Conservation (phyloP, 2,329 filamentous ascomycete species). For the Lachnellula subtilissima region DNA sequence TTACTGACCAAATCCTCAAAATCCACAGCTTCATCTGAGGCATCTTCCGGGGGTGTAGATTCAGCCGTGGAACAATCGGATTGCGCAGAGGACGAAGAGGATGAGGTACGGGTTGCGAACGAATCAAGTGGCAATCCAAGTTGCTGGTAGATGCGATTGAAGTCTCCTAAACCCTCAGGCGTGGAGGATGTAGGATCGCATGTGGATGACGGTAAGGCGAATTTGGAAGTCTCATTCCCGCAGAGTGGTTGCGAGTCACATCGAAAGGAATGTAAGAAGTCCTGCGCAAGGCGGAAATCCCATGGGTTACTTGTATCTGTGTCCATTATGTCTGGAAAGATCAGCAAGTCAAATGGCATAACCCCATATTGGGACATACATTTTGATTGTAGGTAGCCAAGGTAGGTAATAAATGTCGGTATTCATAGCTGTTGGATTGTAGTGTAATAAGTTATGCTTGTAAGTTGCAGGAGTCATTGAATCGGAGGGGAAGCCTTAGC, state of each 20-base stretch:
- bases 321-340: neutral
- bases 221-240: neutral
- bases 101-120: slow-evolving; percentile 1
- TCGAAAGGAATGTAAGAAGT: neutral
- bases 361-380: neutral
- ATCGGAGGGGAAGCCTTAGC: neutral
- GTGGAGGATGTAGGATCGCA: slow-evolving; percentile 13
- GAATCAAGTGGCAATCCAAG: slow-evolving; percentile 13
- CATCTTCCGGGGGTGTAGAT: neutral
- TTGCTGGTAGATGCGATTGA: slow-evolving; percentile 18
- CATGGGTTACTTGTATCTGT: neutral
- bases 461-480: neutral
- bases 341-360: neutral
- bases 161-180: slow-evolving; percentile 19
- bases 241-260: neutral
- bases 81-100: slow-evolving; percentile 9
- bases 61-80: neutral
- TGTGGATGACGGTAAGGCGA: neutral
- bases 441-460: neutral
- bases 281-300: neutral
- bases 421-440: neutral
- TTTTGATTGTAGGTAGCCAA: neutral
- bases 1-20: slow-evolving; percentile 5
- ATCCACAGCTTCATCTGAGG: neutral
- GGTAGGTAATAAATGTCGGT: neutral